phyloP scores from a whole-genome alignment of 2,329 filamentous ascomycete genomes.

The Falciphora oryzae region DNA sequence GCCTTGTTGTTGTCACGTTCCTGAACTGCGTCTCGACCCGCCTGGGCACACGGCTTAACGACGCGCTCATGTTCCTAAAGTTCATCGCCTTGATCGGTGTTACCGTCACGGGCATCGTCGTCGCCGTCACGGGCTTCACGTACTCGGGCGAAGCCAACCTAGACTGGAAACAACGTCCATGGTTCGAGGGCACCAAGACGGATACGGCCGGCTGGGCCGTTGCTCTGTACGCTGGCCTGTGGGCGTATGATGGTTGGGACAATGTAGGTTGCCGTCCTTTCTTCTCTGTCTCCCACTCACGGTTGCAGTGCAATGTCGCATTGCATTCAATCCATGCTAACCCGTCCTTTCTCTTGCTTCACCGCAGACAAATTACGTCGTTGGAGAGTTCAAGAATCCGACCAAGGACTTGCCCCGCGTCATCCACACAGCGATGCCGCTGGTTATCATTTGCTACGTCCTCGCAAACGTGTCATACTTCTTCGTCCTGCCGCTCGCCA shows the following conservation, averaged over 20 bases:
- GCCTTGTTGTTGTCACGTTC: constrained; percentile 69
- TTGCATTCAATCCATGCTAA: constrained; percentile 18
- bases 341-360: background rate
- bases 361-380: constrained; percentile 86
- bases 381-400: constrained; percentile 92
- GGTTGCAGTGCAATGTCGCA: background rate
- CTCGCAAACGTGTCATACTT: constrained; percentile 93
- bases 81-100: constrained; percentile 85
- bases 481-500: constrained; percentile 75
- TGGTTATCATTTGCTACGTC: constrained; percentile 86
- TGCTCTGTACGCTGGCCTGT: constrained; percentile 88
- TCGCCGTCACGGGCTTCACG: constrained; percentile 79
- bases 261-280: constrained; percentile 59
- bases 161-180: constrained; percentile 81
- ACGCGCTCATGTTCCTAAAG: constrained; percentile 95
- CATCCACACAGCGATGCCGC: constrained; percentile 92
- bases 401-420: constrained; percentile 84
- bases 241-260: constrained; percentile 99
- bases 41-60: constrained; percentile 79
- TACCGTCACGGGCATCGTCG: constrained; percentile 81
- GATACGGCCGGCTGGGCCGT: constrained; percentile 87
- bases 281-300: background rate
- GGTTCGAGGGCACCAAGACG: constrained; percentile 81
- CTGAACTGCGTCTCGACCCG: constrained; percentile 90
- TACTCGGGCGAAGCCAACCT: constrained; percentile 67